phyloP scores from a whole-genome alignment of 2,329 filamentous ascomycete species.

The Fusarium kyushuense region DNA sequence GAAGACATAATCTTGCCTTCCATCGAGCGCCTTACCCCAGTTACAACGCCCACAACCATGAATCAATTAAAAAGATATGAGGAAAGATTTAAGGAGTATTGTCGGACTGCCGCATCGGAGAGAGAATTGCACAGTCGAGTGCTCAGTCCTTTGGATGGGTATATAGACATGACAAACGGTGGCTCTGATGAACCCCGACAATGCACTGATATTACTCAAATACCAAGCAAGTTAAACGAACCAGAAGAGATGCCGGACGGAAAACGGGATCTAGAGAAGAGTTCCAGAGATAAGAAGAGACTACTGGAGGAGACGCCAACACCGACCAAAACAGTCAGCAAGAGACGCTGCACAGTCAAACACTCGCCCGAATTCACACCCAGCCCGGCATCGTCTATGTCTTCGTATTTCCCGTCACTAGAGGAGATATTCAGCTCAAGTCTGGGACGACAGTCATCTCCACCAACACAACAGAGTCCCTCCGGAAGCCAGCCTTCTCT shows the following conservation, averaged over 20 bases:
- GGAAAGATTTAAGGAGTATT: rapidly evolving
- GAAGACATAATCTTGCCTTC: background rate
- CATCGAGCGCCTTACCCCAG: background rate
- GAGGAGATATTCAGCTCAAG: background rate
- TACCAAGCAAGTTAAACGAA: background rate
- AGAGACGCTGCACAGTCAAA: background rate
- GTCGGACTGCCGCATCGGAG: rapidly evolving
- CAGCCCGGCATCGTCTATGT: background rate
- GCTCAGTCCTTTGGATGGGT: background rate
- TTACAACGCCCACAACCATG: rapidly evolving
- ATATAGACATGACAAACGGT: background rate
- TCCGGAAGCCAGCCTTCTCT: background rate
- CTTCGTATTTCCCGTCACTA: background rate
- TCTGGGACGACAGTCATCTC: rapidly evolving
- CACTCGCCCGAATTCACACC: rapidly evolving
- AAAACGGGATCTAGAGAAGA: background rate
- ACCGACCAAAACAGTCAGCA: rapidly evolving
- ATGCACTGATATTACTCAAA: background rate
- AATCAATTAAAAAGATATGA: background rate
- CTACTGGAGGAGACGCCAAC: background rate
- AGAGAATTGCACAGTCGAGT: rapidly evolving
- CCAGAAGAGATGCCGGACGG: no score
- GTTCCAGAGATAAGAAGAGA: background rate
- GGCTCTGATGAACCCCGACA: background rate
- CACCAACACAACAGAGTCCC: background rate